Evolutionary conservation across 2,329 filamentous ascomycete genomes (phyloP), one percentile per base, ranked within the genome.

Genomic region (Zymoseptoria passerinii): DNA sequence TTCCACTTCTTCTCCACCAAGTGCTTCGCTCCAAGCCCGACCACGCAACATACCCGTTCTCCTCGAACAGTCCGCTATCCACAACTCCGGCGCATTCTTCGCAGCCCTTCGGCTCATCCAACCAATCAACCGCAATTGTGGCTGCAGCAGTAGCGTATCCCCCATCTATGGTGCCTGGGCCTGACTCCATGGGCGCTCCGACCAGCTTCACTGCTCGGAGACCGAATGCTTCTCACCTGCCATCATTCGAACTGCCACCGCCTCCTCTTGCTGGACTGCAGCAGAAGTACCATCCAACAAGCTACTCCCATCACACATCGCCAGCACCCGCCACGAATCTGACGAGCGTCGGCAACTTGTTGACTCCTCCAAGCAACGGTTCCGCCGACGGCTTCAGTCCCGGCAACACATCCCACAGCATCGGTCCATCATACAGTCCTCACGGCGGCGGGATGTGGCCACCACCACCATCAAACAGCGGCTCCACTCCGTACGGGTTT

Each of bases 191-290:
- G 76, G 80, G 80, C 73, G 77, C 79, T 68, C 79, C 82, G 67
- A 79, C 81, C 70, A 87, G 86, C 76, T 85, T 91, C 71, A 83
- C 85, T 66, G 81, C 85, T 72, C 83, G 88, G 68, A 83, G 87
- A 73, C 83, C 85, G 69, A 86, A 86, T 69, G 84, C 87, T 62
- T 83, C 82, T 58, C 81, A 82, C 66, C 80, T 91, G 62, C 86
- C 87, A 58, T 81, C 76, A 65, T 89, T 89, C 70, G 84, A 88
- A 69, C 81, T 90, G 54, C 83, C 84, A 63, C 83, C 86, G 56
- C 84, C 84, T 65, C 80, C 82, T 54, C 76, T 81, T 68, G 74
- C 72, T 67, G 74, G 72, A 72, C 74, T 74, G 53, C 68, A 74
- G 23, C 72, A 81, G 66, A 83, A 83, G 71, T 82, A 80, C 67